Evolutionary conservation across 352 stramenopile species (phyloP).

Genomic region (Globisporangium carolinianum): DNA sequence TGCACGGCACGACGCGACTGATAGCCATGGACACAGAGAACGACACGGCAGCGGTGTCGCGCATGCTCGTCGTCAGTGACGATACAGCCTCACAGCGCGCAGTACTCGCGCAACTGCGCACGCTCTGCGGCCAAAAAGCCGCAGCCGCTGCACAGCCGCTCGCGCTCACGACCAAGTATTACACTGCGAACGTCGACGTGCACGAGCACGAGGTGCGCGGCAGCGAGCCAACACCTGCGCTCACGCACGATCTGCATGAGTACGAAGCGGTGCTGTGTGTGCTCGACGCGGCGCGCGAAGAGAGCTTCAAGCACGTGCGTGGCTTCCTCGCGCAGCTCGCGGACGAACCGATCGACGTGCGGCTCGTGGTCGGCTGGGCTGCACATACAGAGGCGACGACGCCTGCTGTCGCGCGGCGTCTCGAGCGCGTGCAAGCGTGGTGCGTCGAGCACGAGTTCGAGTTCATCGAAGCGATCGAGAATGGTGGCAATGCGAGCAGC

Average conservation of each 20-base stretch:
- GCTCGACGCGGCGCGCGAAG: conserved; percentile 25
- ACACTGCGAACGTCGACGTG: conserved; percentile 45
- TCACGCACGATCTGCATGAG: conserved; percentile 31
- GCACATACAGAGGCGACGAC: conserved; percentile 10
- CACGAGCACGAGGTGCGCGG: conserved; percentile 38
- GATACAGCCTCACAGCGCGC: conserved; percentile 15
- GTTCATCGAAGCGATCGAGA: conserved; percentile 30
- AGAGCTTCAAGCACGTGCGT: conserved; percentile 38
- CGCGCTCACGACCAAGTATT: conserved; percentile 63
- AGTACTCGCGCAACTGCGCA: conserved; percentile 22
- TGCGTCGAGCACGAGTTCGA: conserved; percentile 61
- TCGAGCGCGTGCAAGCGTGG: conserved; percentile 37
- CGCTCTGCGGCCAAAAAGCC: conserved; percentile 22
- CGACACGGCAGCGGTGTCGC: conserved; percentile 1
- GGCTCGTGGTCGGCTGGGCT: conserved; percentile 35
- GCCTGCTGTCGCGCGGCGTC: conserved; percentile 11
- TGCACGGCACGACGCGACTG: not conserved
- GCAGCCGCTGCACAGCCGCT: conserved; percentile 15
- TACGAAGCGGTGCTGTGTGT: conserved; percentile 69
- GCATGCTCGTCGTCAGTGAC: conserved; percentile 39
- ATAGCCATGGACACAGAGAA: conserved; percentile 2
- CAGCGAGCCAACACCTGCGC: conserved; percentile 23
- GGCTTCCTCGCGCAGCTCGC: conserved; percentile 39
- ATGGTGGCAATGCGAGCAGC: conserved; percentile 10
- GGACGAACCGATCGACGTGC: conserved; percentile 50